A percentile compares a stretch with the other conserved stretches of the same genome.
phyloP scores from a whole-genome alignment of 2,329 filamentous ascomycete species.

The Fonsecaea multimorphosa region DNA sequence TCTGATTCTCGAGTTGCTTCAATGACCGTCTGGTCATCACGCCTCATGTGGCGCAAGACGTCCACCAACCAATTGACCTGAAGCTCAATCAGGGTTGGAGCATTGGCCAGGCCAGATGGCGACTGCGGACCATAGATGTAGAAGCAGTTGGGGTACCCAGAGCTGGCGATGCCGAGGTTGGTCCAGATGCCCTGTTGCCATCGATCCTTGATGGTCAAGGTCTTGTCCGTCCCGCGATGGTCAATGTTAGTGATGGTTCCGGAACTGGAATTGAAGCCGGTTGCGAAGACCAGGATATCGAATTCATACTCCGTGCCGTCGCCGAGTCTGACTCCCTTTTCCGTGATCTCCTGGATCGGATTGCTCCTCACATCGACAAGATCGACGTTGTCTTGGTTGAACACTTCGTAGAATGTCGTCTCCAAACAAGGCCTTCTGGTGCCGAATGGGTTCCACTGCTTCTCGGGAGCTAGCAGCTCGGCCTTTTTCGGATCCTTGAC shows the following conservation, averaged over 20 bases:
- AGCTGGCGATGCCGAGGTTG: conserved; percentile 49
- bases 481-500: conserved; percentile 58
- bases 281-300: conserved; percentile 50
- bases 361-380: conserved; percentile 54
- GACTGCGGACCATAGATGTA: conserved; percentile 61
- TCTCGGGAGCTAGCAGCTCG: conserved; percentile 59
- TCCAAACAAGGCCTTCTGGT: conserved; percentile 59
- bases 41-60: conserved; percentile 6
- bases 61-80: conserved; percentile 59
- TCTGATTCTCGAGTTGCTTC: conserved; percentile 56
- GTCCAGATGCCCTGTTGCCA: conserved; percentile 46
- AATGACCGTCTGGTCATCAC: background rate
- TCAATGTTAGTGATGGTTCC: conserved; percentile 49
- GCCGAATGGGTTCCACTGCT: conserved; percentile 62
- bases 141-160: conserved; percentile 54
- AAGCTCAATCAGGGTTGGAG: conserved; percentile 59
- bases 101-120: conserved; percentile 51
- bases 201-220: conserved; percentile 24
- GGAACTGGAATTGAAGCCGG: conserved; percentile 52
- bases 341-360: conserved; percentile 50
- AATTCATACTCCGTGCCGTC: conserved; percentile 49
- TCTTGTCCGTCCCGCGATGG: conserved; percentile 46
- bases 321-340: conserved; percentile 48
- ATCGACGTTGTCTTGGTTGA: conserved; percentile 55
- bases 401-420: conserved; percentile 58